Percentiles rank a stretch among this genome's conserved stretches.
Conservation (phyloP, 2,329 filamentous ascomycete genomes). For the Ascochyta lentis region DNA sequence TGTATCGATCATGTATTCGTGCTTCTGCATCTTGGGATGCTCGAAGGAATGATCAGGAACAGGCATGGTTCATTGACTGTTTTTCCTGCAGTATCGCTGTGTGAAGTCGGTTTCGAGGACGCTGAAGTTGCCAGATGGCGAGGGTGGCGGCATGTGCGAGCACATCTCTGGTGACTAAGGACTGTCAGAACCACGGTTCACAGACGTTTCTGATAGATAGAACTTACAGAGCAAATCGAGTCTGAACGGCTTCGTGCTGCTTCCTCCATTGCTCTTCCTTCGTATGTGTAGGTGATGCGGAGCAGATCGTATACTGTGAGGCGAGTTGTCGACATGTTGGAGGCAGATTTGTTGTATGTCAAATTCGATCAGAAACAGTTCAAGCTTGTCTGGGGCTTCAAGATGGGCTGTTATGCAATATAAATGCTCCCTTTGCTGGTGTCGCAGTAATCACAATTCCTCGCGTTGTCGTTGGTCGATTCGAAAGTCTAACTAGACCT, state of each 20-base stretch:
- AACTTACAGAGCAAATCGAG: slow-evolving; percentile 35
- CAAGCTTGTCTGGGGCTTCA: background rate
- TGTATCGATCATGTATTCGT: too few relatives aligned
- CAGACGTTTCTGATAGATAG: background rate
- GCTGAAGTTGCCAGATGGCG: slow-evolving; percentile 14
- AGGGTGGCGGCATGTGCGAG: slow-evolving; percentile 24
- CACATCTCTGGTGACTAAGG: slow-evolving; percentile 37
- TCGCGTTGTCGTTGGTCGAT: slow-evolving; percentile 25
- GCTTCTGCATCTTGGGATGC: background rate
- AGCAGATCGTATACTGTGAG: slow-evolving; percentile 42
- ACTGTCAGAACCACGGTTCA: slow-evolving; percentile 7
- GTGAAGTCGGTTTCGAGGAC: slow-evolving; percentile 43
- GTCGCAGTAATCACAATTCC: slow-evolving; percentile 28
- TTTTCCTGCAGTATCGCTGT: slow-evolving; percentile 27
- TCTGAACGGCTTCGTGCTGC: slow-evolving; percentile 27
- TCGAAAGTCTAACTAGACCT: slow-evolving; percentile 4
- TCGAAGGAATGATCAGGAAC: background rate
- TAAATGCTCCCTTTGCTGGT: slow-evolving; percentile 8
- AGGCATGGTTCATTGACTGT: slow-evolving; percentile 6
- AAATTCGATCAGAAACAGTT: background rate
- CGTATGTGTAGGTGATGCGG: slow-evolving; percentile 45
- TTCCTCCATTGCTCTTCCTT: slow-evolving; percentile 32
- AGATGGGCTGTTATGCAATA: slow-evolving; percentile 7
- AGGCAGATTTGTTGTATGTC: background rate
- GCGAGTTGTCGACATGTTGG: slow-evolving; percentile 41